Evolutionary conservation across 441 rosid genomes (phyloP).

Genomic region (Geranium incanum): DNA sequence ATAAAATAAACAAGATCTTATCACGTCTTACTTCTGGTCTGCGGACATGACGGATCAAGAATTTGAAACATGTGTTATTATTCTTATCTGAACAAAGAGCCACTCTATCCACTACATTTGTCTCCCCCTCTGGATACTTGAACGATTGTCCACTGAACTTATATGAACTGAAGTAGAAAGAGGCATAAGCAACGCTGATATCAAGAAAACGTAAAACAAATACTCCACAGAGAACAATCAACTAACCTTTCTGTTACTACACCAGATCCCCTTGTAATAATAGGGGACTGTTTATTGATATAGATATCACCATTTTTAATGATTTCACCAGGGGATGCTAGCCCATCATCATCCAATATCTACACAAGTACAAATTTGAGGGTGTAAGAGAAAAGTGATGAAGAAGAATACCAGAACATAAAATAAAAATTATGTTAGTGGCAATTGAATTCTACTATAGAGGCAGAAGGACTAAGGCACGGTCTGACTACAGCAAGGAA

Average conservation of each 20-base stretch:
- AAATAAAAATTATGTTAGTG: too few species aligned
- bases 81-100: conserved; percentile 56
- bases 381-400: background rate
- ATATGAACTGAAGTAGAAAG: conserved; percentile 43
- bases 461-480: too few species aligned
- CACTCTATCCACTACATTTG: conserved; percentile 79
- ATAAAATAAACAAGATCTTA: conserved; percentile 6
- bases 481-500: too few species aligned
- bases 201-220: background rate
- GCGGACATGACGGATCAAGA: conserved; percentile 81
- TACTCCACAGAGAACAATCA: conserved; percentile 8
- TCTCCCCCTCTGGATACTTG: conserved; percentile 78
- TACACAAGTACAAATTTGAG: conserved; percentile 23
- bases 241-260: conserved; percentile 46
- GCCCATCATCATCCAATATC: conserved; percentile 81
- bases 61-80: conserved; percentile 46
- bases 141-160: conserved; percentile 40
- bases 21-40: conserved; percentile 74
- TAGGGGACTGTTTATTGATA: conserved; percentile 59
- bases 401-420: background rate
- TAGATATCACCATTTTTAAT: conserved; percentile 58
- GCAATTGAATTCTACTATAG: too few species aligned
- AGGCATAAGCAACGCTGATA: conserved; percentile 12
- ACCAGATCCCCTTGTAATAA: conserved; percentile 34
- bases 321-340: conserved; percentile 88